Evolutionary conservation across 1,139 yeast genomes (phyloP), one percentile per base, ranked within the genome.

Genomic region (Lodderomyces theae): DNA sequence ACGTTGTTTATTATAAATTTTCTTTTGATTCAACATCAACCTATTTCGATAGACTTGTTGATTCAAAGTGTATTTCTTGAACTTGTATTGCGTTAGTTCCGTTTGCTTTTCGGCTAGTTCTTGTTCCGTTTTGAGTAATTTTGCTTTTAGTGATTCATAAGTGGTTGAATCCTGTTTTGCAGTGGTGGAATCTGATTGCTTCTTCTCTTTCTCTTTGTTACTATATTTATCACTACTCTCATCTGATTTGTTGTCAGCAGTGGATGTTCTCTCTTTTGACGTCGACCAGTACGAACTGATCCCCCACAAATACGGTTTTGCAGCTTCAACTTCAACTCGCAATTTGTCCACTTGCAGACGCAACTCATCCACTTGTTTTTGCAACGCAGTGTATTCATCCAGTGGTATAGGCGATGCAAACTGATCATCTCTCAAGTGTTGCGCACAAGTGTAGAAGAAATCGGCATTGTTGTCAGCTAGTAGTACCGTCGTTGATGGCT

Each of bases 391-490:
- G 47, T 79, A 82, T 8, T 69, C 79, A 1, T 69, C 64, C 9
- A 72, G 73, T 29, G 67, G 63, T 2, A 73, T 52, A 0, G 86
- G 79, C 2, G 61, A 58, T 3, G 86, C 88, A 60, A 85, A 85
- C n/a, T 72, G 68, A 1, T 69, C 59, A 52, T 86, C 94, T 13
- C 58, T 60, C 36, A 86, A 59, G 60, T 86, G 95, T n/a, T 68
- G 51, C 19, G 72, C 75, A 56, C 95, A 86, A 1, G 78, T 69
- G 55, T 83, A 85, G 56, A 86, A 82, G 68, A 80, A 84, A 56
- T 85, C 92, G 3, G 69, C 63, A 51, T 72, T 60, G 42, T 64
- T 66, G 2, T 61, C 61, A 2, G 81, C 67, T n/a, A 82, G 71
- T 28, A 86, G 61, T 2, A 86, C 95, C 0, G 77, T 68, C 1